Conservation (phyloP, 306 rosid genomes). For the Cucurbita ficifolia region DNA sequence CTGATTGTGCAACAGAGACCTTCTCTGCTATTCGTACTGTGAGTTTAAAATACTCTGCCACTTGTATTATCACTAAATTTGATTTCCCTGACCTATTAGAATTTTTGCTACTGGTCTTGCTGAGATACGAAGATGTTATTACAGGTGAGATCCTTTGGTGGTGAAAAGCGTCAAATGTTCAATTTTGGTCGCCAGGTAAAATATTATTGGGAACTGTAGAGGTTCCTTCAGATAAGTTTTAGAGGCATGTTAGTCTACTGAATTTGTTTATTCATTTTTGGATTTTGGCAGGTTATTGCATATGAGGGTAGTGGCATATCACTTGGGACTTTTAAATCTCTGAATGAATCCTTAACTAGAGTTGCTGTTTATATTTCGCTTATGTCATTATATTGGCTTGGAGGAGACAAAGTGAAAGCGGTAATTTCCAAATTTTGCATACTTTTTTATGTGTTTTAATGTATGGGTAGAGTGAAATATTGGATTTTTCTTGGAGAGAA, state of each 20-base stretch:
- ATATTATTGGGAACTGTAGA: background rate
- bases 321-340: conserved; percentile 73
- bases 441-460: background rate
- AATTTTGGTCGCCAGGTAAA: conserved; percentile 67
- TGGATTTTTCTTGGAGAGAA: background rate
- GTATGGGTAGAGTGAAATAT: background rate
- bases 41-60: conserved; percentile 19
- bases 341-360: conserved; percentile 83
- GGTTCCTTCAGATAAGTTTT: background rate
- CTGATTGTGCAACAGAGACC: conserved; percentile 86
- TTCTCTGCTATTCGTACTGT: conserved; percentile 95
- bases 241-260: background rate
- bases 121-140: conserved; percentile 17
- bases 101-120: background rate
- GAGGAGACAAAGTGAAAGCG: conserved; percentile 98
- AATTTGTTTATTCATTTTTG: conserved; percentile 8
- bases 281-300: conserved; percentile 60
- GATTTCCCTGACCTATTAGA: background rate
- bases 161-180: conserved; percentile 88
- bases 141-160: conserved; percentile 88
- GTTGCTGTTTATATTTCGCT: conserved; percentile 78
- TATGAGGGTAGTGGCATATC: conserved; percentile 78
- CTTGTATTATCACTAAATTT: background rate
- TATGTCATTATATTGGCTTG: conserved; percentile 61
- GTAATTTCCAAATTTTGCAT: conserved; percentile 23